These are phyloP conservation scores for Phytopythium helicoides DNA, from an alignment of 352 stramenopile species.

Conservation along the genomic window DNA sequence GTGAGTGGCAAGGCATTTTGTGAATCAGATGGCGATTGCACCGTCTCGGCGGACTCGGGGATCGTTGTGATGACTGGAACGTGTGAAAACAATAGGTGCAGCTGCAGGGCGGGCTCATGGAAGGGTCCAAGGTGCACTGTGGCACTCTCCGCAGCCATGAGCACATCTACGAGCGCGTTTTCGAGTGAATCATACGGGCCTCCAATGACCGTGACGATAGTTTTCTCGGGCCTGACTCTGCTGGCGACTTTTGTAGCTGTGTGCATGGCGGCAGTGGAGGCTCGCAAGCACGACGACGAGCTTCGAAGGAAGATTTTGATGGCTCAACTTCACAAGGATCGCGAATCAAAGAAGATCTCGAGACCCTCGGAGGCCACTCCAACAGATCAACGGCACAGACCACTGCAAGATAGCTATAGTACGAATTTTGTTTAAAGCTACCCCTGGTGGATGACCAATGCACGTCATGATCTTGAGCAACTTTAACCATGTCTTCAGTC, in stretches of 20 bases:
- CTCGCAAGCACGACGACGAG: slow-evolving; percentile 15
- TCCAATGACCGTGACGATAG: slow-evolving; percentile 18
- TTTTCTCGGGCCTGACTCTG: slow-evolving; percentile 16
- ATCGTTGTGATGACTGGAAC: slow-evolving; percentile 27
- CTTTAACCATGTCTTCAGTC: no score
- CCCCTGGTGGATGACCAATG: no score
- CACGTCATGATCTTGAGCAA: no score
- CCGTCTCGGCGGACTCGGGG: slow-evolving; percentile 17
- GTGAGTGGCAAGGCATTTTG: slow-evolving; percentile 59
- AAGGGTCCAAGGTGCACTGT: slow-evolving; percentile 36
- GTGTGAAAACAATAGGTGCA: slow-evolving; percentile 34
- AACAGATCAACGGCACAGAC: slow-evolving; percentile 10
- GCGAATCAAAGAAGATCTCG: slow-evolving; percentile 12
- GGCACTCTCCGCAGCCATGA: slow-evolving; percentile 12
- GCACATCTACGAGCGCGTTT: slow-evolving; percentile 7
- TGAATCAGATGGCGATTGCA: slow-evolving; percentile 49
- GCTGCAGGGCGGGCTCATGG: slow-evolving; percentile 33
- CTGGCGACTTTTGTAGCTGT: slow-evolving; percentile 19
- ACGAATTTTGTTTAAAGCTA: slow-evolving; percentile 46
- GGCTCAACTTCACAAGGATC: slow-evolving; percentile 11
- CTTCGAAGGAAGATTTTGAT: slow-evolving; percentile 14
- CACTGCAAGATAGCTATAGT: slow-evolving; percentile 31
- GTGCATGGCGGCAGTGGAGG: slow-evolving; percentile 17
- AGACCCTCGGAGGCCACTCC: slow-evolving; percentile 1
- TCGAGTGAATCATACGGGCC: slow-evolving; percentile 21